Base-by-base conservation (phyloP, 495 filamentous ascomycete genomes). In the Hypoxylon fuscum region DNA sequence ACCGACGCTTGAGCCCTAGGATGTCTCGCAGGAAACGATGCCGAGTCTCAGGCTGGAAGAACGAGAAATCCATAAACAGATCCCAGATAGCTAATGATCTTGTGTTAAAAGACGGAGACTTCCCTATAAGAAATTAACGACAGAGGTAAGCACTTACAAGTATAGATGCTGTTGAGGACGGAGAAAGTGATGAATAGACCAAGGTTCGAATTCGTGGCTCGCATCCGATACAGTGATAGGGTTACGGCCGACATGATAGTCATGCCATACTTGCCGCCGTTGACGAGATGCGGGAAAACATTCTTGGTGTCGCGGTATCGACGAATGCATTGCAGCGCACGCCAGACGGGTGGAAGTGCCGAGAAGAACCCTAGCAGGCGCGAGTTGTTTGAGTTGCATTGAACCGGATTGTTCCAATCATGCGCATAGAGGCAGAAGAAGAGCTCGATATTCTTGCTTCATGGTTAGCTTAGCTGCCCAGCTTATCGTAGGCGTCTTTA, bases 401-500 rank as follows among this genome's bases (percentile, higher is more conserved):
- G 80, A 1, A 72, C 58, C 1, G 91, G 90, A 45, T 90, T 74
- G 20, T 77, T 64, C 92, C 92, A 98, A 29, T 83, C 67, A 27
- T 85, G 74, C 3, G 89, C 86, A 68, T 98, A 98, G 8, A 98
- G 85, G 71, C 95, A 98, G 69, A 97, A 97, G 74, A 98, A 97
- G 2, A 98, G 81, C 64, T 88, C 88, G 46, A 98, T 85, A 69
- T 98, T 97, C 90, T 88, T 44, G 7, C 58, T 52, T 14, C n/a
- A 14, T 23, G 40, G 31, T 38, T 42, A 35, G 14, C 17, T 5
- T 46, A 1, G 29, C 1, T 3, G 5, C 3, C 11, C n/a, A 9
- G 29, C 8, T 14, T 15, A 6, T 21, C 31, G 18, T 15, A 44
- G 9, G 11, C 1, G 20, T 20, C 14, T 18, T 15, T 20, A 1